A percentile compares a stretch with the other conserved stretches of the same genome.
These are phyloP conservation scores for Dictyostelium discoideum DNA, from an alignment of 78 protist species.

Conservation along the genomic window dicty_2.7 NC_007088.5:6883001-6883500, in stretches of 20 bases:
- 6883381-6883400: not conserved
- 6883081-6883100: not conserved
- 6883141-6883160: slow-evolving; percentile 5
- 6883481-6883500: slow-evolving; percentile 58
- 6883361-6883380: not conserved
- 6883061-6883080: not conserved
- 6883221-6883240: not conserved
- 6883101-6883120: not conserved
- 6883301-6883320: slow-evolving; percentile 13
- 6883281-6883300: not conserved
- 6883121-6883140: not conserved
- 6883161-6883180: not conserved
- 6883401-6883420: not conserved
- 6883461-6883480: slow-evolving; percentile 23
- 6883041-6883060: not conserved
- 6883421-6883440: not conserved
- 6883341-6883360: not conserved
- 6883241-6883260: not conserved
- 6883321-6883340: not conserved
- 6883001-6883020: not conserved
- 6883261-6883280: not conserved
- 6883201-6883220: not conserved
- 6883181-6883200: not conserved
- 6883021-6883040: not conserved
- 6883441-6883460: not conserved